Conservation (phyloP, 139 green algal species). For the Micromonas commoda region DNA sequence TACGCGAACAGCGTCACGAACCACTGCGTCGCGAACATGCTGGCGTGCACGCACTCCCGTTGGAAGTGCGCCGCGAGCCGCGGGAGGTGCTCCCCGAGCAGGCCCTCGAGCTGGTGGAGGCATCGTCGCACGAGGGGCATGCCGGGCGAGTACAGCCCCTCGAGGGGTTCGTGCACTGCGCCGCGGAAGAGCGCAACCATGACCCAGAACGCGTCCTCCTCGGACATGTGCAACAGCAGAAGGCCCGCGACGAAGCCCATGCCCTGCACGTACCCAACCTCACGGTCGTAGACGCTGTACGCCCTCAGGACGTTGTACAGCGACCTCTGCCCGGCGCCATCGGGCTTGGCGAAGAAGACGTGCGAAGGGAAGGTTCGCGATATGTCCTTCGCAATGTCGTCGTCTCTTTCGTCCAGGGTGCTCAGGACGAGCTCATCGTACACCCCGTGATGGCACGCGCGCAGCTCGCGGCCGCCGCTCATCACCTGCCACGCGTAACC, state of each 20-base stretch:
- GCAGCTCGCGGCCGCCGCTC: too few relatives aligned
- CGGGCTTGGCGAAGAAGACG: slow-evolving; percentile 62
- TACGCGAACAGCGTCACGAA: slow-evolving; percentile 87
- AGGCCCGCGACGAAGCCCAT: slow-evolving; percentile 82
- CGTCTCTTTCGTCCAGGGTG: too few relatives aligned
- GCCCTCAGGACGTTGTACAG: slow-evolving; percentile 78
- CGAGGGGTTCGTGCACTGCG: slow-evolving; percentile 42
- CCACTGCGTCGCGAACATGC: slow-evolving; percentile 78
- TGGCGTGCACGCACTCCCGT: not conserved
- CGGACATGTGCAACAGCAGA: slow-evolving; percentile 81
- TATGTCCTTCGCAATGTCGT: slow-evolving; percentile 36
- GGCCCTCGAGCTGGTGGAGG: too few relatives aligned
- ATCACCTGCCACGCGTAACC: too few relatives aligned
- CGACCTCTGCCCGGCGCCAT: slow-evolving; percentile 62
- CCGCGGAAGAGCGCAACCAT: slow-evolving; percentile 72
- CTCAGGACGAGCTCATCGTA: too few relatives aligned
- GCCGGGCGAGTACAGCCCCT: too few relatives aligned
- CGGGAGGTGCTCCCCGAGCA: too few relatives aligned
- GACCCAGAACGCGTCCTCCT: slow-evolving; percentile 84
- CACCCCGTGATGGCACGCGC: too few relatives aligned
- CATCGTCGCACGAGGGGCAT: too few relatives aligned
- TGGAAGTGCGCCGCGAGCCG: not conserved
- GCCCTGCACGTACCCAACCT: slow-evolving; percentile 84
- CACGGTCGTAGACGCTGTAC: slow-evolving; percentile 38
- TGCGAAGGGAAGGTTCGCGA: slow-evolving; percentile 60